These are phyloP conservation scores for Urostyla sp. DNA, from an alignment of 73 alveolate genomes.

Conservation along the genomic window DNA sequence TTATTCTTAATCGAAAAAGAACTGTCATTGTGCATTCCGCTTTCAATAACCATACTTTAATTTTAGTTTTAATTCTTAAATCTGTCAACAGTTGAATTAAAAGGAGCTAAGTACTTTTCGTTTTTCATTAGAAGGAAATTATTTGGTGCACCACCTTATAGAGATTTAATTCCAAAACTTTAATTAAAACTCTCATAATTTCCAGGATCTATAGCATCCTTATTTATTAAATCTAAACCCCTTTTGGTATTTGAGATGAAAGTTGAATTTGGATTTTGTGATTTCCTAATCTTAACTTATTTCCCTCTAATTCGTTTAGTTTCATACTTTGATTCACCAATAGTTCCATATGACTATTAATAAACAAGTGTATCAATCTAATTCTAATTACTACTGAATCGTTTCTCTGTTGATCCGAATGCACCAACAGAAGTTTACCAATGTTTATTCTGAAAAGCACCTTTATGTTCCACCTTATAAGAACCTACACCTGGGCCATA, in stretches of 20 bases:
- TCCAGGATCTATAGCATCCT: too few relatives aligned
- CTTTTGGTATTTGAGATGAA: constrained; percentile 9
- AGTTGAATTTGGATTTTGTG: constrained; percentile 26
- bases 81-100: constrained; percentile 43
- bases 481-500: background rate
- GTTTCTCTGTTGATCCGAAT: constrained; percentile 50
- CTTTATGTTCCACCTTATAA: too few relatives aligned
- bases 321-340: constrained; percentile 3
- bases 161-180: background rate
- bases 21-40: background rate
- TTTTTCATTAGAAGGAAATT: constrained; percentile 59
- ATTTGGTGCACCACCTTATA: constrained; percentile 75
- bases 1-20: background rate
- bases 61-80: constrained; percentile 17
- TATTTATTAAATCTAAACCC: background rate
- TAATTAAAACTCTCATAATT: background rate
- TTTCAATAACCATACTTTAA: background rate
- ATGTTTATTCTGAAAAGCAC: background rate
- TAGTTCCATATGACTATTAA: background rate
- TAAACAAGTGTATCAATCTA: background rate
- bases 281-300: background rate
- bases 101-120: constrained; percentile 52
- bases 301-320: constrained; percentile 47
- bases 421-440: constrained; percentile 57
- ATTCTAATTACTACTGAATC: background rate